phyloP scores from a whole-genome alignment of 2,329 filamentous ascomycete species.

The Exophiala calicioides region DNA sequence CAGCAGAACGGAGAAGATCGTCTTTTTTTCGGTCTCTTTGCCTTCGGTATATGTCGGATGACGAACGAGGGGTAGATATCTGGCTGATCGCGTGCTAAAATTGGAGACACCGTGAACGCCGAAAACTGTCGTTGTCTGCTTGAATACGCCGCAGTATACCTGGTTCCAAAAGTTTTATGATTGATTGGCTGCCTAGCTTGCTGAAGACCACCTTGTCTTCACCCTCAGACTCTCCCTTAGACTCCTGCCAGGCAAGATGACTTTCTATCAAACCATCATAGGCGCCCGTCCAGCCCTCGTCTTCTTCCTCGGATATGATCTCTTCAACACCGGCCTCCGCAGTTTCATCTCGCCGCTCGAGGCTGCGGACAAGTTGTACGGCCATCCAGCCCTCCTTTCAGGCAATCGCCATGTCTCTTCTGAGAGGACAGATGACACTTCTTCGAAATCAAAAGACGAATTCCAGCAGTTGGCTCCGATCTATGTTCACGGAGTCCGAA shows the following conservation, averaged over 20 bases:
- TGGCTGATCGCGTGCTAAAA: too few relatives aligned
- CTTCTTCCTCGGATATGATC: slow-evolving; percentile 18
- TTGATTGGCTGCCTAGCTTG: too few relatives aligned
- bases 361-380: slow-evolving; percentile 3
- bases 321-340: slow-evolving; percentile 20
- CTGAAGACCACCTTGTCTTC: too few relatives aligned
- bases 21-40: too few relatives aligned
- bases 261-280: background rate
- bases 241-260: background rate
- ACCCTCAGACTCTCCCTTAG: background rate
- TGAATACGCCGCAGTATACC: too few relatives aligned
- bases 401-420: background rate
- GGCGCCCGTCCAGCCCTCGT: slow-evolving; percentile 13
- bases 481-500: slow-evolving; percentile 23
- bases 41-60: too few relatives aligned
- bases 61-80: too few relatives aligned
- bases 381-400: background rate
- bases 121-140: too few relatives aligned
- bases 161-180: too few relatives aligned
- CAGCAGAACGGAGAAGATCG: too few relatives aligned
- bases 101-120: too few relatives aligned
- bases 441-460: background rate
- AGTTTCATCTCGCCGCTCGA: slow-evolving; percentile 23
- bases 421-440: background rate
- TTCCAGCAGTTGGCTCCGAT: slow-evolving; percentile 14